Conservation (phyloP, 202 grass and related monocot species). For the Schoenoplectus triqueter region DNA sequence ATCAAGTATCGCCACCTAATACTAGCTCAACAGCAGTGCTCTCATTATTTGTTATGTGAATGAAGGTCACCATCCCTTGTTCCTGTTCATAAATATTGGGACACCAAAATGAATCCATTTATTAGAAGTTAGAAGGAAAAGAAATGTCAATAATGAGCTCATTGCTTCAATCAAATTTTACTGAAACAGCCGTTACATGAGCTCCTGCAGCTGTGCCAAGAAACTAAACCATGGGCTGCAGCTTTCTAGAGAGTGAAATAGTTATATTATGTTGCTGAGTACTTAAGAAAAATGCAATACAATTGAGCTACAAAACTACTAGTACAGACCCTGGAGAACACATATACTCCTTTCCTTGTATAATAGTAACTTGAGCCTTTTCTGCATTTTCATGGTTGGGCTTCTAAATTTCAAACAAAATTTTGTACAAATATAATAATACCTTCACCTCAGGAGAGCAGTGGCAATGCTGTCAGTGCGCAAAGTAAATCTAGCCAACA, state of each 20-base stretch:
- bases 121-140: background rate
- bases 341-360: too few relatives aligned
- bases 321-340: background rate
- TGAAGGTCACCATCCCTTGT: slow-evolving; percentile 73
- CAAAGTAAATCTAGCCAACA: slow-evolving; percentile 79
- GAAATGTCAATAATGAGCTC: background rate
- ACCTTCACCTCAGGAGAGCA: slow-evolving; percentile 97
- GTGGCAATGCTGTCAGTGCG: slow-evolving; percentile 78
- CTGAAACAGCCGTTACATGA: background rate
- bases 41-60: slow-evolving; percentile 79
- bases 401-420: background rate
- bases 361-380: background rate
- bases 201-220: background rate
- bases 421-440: slow-evolving; percentile 7
- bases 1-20: slow-evolving; percentile 90
- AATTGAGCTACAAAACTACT: background rate
- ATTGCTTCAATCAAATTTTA: background rate
- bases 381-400: slow-evolving; percentile 11
- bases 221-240: background rate
- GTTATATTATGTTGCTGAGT: background rate
- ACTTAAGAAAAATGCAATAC: background rate
- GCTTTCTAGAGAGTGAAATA: background rate
- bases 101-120: slow-evolving; percentile 8
- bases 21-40: slow-evolving; percentile 69
- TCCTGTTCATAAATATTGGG: slow-evolving; percentile 51